Evolutionary conservation across 768 basidiomycete genomes (phyloP), one percentile per base, ranked within the genome.

Genomic region (Naganishia onofrii): DNA sequence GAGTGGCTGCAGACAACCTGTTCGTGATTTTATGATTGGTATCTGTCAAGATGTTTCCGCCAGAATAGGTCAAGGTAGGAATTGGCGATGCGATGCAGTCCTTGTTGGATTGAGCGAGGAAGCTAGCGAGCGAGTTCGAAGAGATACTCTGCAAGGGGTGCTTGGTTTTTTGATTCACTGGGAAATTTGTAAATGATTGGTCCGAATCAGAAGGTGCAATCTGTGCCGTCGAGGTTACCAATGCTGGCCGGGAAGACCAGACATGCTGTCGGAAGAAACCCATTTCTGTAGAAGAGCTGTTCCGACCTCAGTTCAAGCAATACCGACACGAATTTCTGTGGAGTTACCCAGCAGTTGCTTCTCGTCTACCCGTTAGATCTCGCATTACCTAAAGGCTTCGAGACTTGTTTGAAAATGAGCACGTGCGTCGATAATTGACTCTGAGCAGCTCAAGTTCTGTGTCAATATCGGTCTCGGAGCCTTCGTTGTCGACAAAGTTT

Each of bases 141-240:
- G n/a, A 42, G 60, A 42, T 21, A 13, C 26, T 34, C 0, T 26
- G 60, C 34, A 63, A 23, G 23, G 48, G 48, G n/a, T 63, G 60
- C 38, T 63, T 63, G 60, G 29, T 63, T 19, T 44, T 42, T 15
- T 42, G n/a, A 42, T 44, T 26, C 12, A 63, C 60, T 7, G 60
- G 60, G 32, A 63, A 63, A 36, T n/a, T 63, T 7, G 60, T 63
- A 29, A 63, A 63, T 42, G 60, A 63, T 13, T 63, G 36, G 19
- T 63, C 60, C 4, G 60, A 63, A n/a, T 42, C 60, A 3, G 60
- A 63, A 15, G 60, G 23, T 26, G 15, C 38, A 12, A 63, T 17
- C 34, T 58, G 57, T 23, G 34, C 34, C 6, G 4, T n/a, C n/a
- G 48, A 51, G 12, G 4, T 23, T 26, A n/a, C 6, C 3, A 36